Conservation (phyloP, 164 flowering plant species). For the Liquidambar formosana region DNA sequence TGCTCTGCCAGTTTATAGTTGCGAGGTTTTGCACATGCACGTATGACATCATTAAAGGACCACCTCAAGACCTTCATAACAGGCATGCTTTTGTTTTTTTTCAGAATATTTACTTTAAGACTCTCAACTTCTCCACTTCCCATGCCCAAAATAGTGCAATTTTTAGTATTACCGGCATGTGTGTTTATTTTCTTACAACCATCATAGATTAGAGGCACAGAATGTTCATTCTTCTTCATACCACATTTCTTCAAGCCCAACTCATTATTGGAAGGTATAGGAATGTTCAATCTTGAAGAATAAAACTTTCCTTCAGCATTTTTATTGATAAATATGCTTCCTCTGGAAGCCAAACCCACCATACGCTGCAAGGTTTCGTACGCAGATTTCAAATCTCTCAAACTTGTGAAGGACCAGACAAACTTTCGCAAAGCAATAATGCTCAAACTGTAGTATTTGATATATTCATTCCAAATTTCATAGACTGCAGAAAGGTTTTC, state of each 20-base stretch:
- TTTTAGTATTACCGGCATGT: not conserved
- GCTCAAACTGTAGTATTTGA: conserved; percentile 49
- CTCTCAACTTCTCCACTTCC: conserved; percentile 7
- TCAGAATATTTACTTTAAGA: conserved; percentile 14
- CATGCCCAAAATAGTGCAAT: conserved; percentile 7
- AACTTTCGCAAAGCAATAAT: conserved; percentile 54
- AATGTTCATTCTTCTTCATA: conserved; percentile 17
- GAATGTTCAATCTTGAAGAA: conserved; percentile 60
- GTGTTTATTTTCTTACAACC: conserved; percentile 12
- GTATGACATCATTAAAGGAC: conserved; percentile 73
- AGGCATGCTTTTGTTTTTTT: conserved; percentile 14
- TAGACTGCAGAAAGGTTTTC: conserved; percentile 55
- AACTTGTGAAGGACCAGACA: conserved; percentile 61
- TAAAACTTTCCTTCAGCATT: conserved; percentile 32
- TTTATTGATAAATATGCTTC: conserved; percentile 20
- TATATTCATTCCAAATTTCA: conserved; percentile 68
- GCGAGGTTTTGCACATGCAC: conserved; percentile 53
- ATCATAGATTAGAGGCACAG: conserved; percentile 8
- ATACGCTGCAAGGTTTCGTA: conserved; percentile 60
- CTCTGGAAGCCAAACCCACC: conserved; percentile 52
- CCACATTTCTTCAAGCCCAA: conserved; percentile 9
- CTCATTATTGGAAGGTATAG: conserved; percentile 46
- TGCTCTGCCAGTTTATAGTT: conserved; percentile 61
- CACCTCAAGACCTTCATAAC: conserved; percentile 49
- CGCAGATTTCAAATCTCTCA: conserved; percentile 72